Conservation (phyloP, 176 grass and related monocot genomes). For the Pontederia paniculata region DNA sequence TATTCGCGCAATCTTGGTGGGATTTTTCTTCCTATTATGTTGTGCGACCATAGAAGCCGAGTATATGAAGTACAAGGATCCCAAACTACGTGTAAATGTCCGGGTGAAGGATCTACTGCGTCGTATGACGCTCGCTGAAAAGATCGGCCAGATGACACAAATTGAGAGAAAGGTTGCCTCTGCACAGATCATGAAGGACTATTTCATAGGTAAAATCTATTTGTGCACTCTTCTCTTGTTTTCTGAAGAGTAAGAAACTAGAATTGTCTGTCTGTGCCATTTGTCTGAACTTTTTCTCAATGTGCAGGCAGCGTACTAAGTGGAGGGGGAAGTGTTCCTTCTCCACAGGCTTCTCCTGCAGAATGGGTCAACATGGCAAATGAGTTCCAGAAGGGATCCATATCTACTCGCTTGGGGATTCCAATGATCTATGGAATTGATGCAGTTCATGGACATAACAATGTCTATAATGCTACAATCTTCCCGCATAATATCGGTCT, state of each 20-base stretch:
- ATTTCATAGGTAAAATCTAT: constrained; percentile 60
- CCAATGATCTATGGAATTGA: too few species aligned
- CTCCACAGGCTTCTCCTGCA: constrained; percentile 52
- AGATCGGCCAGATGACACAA: too few species aligned
- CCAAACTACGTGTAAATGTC: constrained; percentile 47
- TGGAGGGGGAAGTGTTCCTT: constrained; percentile 90
- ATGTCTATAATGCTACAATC: too few species aligned
- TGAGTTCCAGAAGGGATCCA: constrained; percentile 77
- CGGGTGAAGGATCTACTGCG: constrained; percentile 64
- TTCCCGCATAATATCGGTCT: constrained; percentile 91
- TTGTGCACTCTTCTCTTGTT: too few species aligned
- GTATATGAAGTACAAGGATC: constrained; percentile 82
- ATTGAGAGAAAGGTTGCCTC: constrained; percentile 71
- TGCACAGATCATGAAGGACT: constrained; percentile 62
- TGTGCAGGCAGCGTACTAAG: constrained; percentile 92
- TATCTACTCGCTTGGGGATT: constrained; percentile 73
- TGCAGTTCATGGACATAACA: too few species aligned
- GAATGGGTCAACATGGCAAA: constrained; percentile 94
- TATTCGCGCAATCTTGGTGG: constrained; percentile 8
- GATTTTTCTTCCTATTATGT: constrained; percentile 42
- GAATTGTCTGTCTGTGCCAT: too few species aligned
- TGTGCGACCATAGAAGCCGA: constrained; percentile 33
- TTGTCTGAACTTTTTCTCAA: too few species aligned
- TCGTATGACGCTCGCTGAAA: constrained; percentile 88
- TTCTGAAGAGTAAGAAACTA: too few species aligned